Evolutionary conservation across 1,284 basidiomycete genomes (phyloP).

Genomic region (Trichosporon sp.): DNA sequence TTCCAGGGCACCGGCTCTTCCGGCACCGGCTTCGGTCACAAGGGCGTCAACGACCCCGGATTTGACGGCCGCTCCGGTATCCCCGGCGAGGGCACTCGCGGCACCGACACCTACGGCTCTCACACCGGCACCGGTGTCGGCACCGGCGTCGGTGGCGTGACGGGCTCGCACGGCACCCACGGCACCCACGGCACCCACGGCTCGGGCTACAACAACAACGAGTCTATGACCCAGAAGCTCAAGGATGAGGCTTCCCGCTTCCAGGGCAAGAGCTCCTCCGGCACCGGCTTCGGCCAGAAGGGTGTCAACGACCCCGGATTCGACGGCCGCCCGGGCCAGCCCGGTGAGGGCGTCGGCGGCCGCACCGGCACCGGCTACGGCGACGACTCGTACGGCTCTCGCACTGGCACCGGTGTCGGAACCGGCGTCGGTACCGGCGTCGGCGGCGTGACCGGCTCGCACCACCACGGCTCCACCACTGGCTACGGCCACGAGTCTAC

Average conservation of each 20-base stretch:
- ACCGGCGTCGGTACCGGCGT: no score
- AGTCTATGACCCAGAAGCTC: not conserved
- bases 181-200: not conserved
- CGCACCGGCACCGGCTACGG: not conserved
- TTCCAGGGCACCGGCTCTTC: not conserved
- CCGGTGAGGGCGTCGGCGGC: not conserved
- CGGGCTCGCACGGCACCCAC: not conserved
- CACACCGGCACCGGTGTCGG: not conserved
- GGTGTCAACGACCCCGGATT: not conserved
- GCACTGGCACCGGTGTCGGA: not conserved
- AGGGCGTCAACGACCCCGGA: not conserved
- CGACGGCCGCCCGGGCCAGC: not conserved
- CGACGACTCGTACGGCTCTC: not conserved
- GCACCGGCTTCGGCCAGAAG: not conserved
- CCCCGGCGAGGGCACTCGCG: not conserved
- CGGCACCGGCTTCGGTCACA: not conserved
- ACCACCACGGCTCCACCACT: no score
- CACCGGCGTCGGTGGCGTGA: not conserved
- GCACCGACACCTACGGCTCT: not conserved
- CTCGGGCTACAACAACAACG: not conserved
- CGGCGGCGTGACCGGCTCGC: no score
- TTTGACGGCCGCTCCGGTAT: not conserved
- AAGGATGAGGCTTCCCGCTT: not conserved
- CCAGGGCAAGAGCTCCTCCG: not conserved
- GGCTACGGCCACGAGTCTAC: not conserved